These are phyloP conservation scores for Tylopilus vinaceipallidus DNA, from an alignment of 768 basidiomycete species.

Conservation along the genomic window DNA sequence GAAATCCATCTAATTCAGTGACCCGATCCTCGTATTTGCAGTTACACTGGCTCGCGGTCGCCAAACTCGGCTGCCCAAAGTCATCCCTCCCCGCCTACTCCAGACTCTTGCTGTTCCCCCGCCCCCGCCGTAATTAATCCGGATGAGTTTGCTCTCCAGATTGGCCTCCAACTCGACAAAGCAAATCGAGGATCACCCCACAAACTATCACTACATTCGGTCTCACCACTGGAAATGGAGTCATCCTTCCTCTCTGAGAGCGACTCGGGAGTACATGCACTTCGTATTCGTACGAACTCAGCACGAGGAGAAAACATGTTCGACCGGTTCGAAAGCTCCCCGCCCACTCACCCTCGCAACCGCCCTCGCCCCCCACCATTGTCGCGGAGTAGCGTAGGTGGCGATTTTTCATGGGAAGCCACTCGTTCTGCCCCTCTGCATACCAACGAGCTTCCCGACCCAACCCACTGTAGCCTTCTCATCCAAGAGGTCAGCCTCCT, in stretches of 20 bases:
- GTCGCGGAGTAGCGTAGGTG: neutral
- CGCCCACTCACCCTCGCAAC: conserved; percentile 1
- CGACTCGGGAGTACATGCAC: conserved; percentile 15
- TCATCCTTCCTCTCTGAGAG: conserved; percentile 7
- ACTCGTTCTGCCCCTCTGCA: conserved; percentile 3
- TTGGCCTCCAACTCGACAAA: conserved; percentile 10
- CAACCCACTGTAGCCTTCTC: conserved; percentile 27
- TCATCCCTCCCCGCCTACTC: conserved; percentile 18
- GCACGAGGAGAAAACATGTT: conserved; percentile 7
- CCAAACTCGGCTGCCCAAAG: conserved; percentile 13
- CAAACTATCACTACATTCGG: neutral
- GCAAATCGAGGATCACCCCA: neutral
- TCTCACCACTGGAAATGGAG: neutral
- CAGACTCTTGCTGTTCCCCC: conserved; percentile 13
- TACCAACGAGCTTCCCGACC: conserved; percentile 4
- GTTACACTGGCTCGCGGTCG: conserved; percentile 14
- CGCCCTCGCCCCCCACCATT: neutral
- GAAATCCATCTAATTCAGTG: neutral
- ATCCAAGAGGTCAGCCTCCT: conserved; percentile 33
- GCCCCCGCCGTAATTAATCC: conserved; percentile 11
- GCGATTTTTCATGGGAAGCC: conserved; percentile 19
- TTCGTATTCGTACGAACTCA: conserved; percentile 17
- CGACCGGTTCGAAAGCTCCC: conserved; percentile 10
- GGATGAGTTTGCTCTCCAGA: conserved; percentile 12
- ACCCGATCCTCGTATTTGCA: neutral